These are phyloP conservation scores for Zoysia pacifica DNA, from an alignment of 176 grass and related monocot species.

Conservation along the genomic window DNA sequence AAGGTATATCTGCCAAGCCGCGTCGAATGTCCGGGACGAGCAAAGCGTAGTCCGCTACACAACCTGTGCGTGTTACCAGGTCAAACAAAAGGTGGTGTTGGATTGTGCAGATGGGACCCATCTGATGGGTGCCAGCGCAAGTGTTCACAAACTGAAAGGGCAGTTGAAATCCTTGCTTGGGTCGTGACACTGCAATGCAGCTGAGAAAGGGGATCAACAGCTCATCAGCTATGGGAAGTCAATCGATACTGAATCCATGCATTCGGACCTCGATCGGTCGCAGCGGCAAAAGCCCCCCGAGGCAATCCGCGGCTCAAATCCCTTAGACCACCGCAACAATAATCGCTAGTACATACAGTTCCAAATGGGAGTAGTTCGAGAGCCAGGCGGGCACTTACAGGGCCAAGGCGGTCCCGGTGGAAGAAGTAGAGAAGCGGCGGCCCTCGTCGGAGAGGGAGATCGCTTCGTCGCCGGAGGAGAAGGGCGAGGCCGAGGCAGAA, in stretches of 20 bases:
- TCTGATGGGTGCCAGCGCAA: no score
- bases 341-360: no score
- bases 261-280: not conserved
- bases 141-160: no score
- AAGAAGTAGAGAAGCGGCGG: not conserved
- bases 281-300: not conserved
- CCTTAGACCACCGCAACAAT: not conserved
- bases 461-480: not conserved
- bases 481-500: not conserved
- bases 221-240: not conserved
- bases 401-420: not conserved
- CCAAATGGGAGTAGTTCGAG: not conserved
- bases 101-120: no score
- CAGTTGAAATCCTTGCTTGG: not conserved
- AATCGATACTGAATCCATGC: no score
- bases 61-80: no score
- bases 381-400: not conserved
- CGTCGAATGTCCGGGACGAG: no score
- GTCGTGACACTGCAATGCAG: not conserved
- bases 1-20: not conserved
- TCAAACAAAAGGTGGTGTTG: no score
- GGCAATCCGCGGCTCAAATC: not conserved
- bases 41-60: no score
- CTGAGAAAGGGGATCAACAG: not conserved
- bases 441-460: not conserved